Percentiles rank a stretch among this genome's conserved stretches.
These are phyloP conservation scores for Linum trigynum DNA, from an alignment of 345 rosid species.

Conservation along the genomic window DNA sequence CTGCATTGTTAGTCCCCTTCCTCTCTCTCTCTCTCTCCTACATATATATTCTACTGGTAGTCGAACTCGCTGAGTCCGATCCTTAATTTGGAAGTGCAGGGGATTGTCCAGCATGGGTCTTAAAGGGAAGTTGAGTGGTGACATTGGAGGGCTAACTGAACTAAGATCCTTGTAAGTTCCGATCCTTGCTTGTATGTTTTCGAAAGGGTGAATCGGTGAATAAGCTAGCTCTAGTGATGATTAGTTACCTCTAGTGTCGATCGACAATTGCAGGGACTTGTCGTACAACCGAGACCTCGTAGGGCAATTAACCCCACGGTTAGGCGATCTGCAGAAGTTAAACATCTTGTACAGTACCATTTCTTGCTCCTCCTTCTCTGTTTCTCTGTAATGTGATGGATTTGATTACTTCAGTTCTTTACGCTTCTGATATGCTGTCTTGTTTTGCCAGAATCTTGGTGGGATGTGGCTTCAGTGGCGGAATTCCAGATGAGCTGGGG, in stretches of 20 bases:
- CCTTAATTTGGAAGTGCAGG: conserved; percentile 27
- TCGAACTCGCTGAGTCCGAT: neutral
- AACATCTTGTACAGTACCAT: conserved; percentile 53
- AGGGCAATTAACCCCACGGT: conserved; percentile 54
- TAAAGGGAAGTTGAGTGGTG: conserved; percentile 73
- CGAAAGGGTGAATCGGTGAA: neutral
- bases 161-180: conserved; percentile 74
- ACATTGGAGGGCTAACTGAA: conserved; percentile 79
- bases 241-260: neutral
- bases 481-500: conserved; percentile 72
- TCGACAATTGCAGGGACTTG: conserved; percentile 52
- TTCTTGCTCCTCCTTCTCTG: neutral
- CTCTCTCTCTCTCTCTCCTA: neutral
- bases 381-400: neutral
- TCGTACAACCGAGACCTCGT: conserved; percentile 69
- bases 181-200: neutral
- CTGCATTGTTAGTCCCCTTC: conserved; percentile 51
- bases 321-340: conserved; percentile 71
- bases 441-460: conserved; percentile 53
- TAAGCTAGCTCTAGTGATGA: neutral
- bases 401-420: neutral
- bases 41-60: neutral
- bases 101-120: conserved; percentile 79
- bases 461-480: conserved; percentile 83
- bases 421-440: neutral